phyloP scores from a whole-genome alignment of 73 alveolate genomes.

The Blepharisma japonicum region DNA sequence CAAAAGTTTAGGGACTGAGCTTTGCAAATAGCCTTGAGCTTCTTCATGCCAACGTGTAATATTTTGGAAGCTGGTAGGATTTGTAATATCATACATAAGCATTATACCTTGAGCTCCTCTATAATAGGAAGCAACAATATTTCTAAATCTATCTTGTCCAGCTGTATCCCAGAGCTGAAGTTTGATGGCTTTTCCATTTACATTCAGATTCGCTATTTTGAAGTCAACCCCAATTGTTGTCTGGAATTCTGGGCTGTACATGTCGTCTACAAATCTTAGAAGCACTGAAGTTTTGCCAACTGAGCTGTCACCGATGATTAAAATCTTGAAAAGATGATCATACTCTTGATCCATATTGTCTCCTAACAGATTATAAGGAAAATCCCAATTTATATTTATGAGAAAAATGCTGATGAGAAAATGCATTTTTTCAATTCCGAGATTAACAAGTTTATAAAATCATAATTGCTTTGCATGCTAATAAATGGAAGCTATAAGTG shows the following conservation, averaged over 20 bases:
- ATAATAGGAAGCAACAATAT: slow-evolving; percentile 36
- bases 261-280: slow-evolving; percentile 55
- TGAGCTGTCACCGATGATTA: slow-evolving; percentile 52
- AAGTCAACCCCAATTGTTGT: slow-evolving; percentile 73
- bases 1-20: slow-evolving; percentile 21
- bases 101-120: slow-evolving; percentile 42
- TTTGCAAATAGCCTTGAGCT: slow-evolving; percentile 15
- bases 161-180: slow-evolving; percentile 56
- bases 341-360: slow-evolving; percentile 36
- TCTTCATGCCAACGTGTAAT: slow-evolving; percentile 19
- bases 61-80: slow-evolving; percentile 21
- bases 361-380: too few relatives aligned
- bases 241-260: slow-evolving; percentile 47
- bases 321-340: slow-evolving; percentile 52
- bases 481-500: too few relatives aligned
- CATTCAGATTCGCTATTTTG: slow-evolving; percentile 44
- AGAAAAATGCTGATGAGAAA: too few relatives aligned
- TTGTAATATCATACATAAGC: slow-evolving; percentile 43
- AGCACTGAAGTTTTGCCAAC: slow-evolving; percentile 62
- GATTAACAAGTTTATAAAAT: too few relatives aligned
- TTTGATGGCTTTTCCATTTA: slow-evolving; percentile 47
- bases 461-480: too few relatives aligned
- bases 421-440: too few relatives aligned
- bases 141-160: slow-evolving; percentile 44
- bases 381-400: too few relatives aligned